Base-by-base conservation (phyloP, 176 grass and related monocot species). In the Bolboschoenus planiculmis region DNA sequence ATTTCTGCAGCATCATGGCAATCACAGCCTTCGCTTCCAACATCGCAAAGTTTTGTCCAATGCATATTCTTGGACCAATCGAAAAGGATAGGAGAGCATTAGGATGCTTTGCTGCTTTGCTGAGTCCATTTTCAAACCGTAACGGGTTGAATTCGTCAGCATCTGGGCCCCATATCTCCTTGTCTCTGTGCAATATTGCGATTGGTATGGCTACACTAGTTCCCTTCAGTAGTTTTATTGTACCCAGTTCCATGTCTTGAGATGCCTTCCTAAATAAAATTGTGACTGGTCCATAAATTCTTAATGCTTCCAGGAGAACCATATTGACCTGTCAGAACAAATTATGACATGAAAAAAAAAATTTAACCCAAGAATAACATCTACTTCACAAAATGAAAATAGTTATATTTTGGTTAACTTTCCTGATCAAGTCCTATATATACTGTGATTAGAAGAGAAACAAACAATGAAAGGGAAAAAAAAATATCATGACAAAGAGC, bases 21-120 rank as follows among this genome's bases (percentile, higher is more conserved):
- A 92, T 44, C 55, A 85, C 62, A 1, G n/a, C 48, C 87, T 94
- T 94, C 0, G 87, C 89, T 59, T 94, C 85, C 3, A 89, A 56
- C 92, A 91, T 86, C 0, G 92, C 85, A 8, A 94, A 91, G 85
- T 88, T 94, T 70, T 94, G 89, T 1, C 92, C 81, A 0, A 94
- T 86, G 83, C 92, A 94, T 0, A 67, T 72, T 54, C 92, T 83
- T 0, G 89, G 92, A 0, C 87, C 92, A 0, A 56, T 39, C 0
- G 89, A 89, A 57, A 94, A 94, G 0, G 92, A 56, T 5, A 91
- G 30, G n/a, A 91, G 7, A 0, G 83, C 85, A 15, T 83, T 89
- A 10, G 92, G 85, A 53, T 89, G 74, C 56, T 91, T 87, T 0
- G 85, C 79, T 0, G 92, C 89, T 16, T 44, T 88, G 57, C 57